Base-by-base conservation (phyloP, 225 moss, liverwort and hornwort species). In the Physcomitrellopsis africana region DNA sequence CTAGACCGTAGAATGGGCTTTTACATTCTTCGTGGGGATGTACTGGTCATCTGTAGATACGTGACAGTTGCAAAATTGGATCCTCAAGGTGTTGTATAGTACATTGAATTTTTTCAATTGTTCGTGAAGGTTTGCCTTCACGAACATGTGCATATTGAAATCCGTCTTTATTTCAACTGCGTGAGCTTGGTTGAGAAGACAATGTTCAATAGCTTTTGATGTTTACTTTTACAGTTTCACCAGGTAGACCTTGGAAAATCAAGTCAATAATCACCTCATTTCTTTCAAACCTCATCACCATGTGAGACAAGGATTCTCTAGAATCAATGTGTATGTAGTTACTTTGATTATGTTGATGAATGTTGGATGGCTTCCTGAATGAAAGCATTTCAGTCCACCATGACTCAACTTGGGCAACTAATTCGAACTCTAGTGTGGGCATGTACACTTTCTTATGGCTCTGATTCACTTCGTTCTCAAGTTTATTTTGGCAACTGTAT, bases 1-100 rank as follows among this genome's bases (percentile, higher is more conserved):
- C 19, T 45, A 48, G 54, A 19, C 41, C 8, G 22, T 49, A 76
- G 51, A 68, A 41, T 68, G 60, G 53, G 60, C 51, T 60, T 41
- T 22, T 51, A 43, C n/a, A 67, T 32, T 67, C 17, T 58, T 17
- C 19, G 58, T 46, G 18, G 20, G 7, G 45, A 45, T 48, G 67
- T 19, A 67, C 32, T 57, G 43, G 29, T 52, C 18, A 42, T 73
- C 42, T 52, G 42, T 27, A 42, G 55, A 55, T 20, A 47, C 10
- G 37, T 23, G 41, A 32, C 11, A 41, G 32, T 37, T 60, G 32
- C 59, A 22, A 68, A 59, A 23, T 23, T 22, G 17, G 57, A 51
- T 37, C 68, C 49, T 22, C 51, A 20, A 51, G 23, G 24, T 68
- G 24, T 41, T 61, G 37, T 67, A 22, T 32, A 59, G 14, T 2